phyloP scores from a whole-genome alignment of 164 flowering plant species.

The Santalum album region DNA sequence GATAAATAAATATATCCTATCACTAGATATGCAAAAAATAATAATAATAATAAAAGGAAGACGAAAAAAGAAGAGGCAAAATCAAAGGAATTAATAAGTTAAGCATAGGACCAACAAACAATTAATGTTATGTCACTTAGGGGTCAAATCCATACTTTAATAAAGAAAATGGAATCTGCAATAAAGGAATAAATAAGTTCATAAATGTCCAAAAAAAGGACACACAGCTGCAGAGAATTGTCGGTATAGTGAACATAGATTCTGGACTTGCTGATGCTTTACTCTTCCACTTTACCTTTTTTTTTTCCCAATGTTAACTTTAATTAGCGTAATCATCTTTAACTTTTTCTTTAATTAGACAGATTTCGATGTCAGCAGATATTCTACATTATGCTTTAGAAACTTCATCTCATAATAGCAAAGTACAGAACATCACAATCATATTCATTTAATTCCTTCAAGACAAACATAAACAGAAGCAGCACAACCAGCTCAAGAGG shows the following conservation, averaged over 20 bases:
- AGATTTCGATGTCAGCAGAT: neutral
- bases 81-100: too few species aligned
- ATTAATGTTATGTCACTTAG: conserved; percentile 2
- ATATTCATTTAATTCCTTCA: neutral
- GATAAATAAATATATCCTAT: too few species aligned
- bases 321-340: conserved; percentile 10
- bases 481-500: neutral
- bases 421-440: neutral
- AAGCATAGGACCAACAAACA: too few species aligned
- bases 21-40: too few species aligned
- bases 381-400: neutral
- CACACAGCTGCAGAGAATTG: conserved; percentile 10
- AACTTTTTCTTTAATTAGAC: conserved; percentile 11
- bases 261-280: conserved; percentile 13
- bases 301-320: conserved; percentile 12
- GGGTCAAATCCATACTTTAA: conserved; percentile 24
- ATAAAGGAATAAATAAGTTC: conserved; percentile 13
- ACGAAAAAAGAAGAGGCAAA: too few species aligned
- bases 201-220: conserved; percentile 5
- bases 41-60: too few species aligned
- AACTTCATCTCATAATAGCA: neutral
- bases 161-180: conserved; percentile 15
- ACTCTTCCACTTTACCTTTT: conserved; percentile 11
- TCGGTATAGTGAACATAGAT: conserved; percentile 7
- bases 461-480: neutral